Evolutionary conservation across 1,284 basidiomycete genomes (phyloP), one percentile per base, ranked within the genome.

Genomic region (Polyporus tsugae): DNA sequence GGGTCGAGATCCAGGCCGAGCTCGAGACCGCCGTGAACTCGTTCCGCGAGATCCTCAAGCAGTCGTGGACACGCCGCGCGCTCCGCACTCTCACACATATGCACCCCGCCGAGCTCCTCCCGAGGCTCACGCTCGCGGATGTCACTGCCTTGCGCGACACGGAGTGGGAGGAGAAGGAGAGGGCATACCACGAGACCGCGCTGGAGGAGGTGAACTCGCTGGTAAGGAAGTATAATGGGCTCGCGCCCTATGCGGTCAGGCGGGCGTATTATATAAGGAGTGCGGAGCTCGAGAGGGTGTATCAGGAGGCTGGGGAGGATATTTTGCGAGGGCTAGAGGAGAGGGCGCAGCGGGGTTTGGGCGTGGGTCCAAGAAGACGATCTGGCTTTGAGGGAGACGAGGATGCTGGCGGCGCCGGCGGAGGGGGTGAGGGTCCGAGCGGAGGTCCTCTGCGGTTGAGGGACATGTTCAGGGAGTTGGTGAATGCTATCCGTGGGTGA

Each of bases 1-100:
- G 95, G 95, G 91, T 97, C 4, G 95, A 97, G 79, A 76, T 96
- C 41, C 95, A 96, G 79, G 82, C 84, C 68, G 86, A 88, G 67
- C 79, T 93, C 41, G 89, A 92, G 64, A 77, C 79, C 1, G 86
- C 91, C 0, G 78, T 92, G 5, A 75, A 73, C 2, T 81, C 86
- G 0, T 96, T 96, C 79, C 88, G 94, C 2, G 81, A 84, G 29
- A 83, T 90, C 4, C 80, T 96, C 58, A 81, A 82, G 66, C 80
- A 86, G 70, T 86, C 89, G 0, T 95, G 92, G 91, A 85, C 87
- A 6, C 85, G 93, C 15, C 85, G 90, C 35, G 88, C 89, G 39
- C 80, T 90, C 68, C 83, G 93, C 60, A 83, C 85, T 72, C 80
- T 95, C 66, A 86, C 87, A 15, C 78, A 82, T n/a, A 77, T 82